Evolutionary conservation across 257 asterid genomes (phyloP).

Genomic region (Ligustrum vulgare): DNA sequence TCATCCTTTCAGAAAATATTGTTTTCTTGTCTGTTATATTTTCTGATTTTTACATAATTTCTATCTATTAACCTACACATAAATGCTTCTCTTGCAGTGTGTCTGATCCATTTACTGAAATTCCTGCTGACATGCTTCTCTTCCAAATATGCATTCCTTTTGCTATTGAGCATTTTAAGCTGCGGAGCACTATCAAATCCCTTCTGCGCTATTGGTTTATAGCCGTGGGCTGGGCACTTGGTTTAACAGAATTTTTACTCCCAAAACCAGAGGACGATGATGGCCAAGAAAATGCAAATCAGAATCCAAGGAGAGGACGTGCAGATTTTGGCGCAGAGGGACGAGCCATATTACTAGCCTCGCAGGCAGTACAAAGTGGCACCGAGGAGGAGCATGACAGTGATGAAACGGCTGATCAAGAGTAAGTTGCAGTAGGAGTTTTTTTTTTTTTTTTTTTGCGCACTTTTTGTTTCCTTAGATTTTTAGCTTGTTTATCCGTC

Average conservation of each 20-base stretch:
- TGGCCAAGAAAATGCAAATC: constrained; percentile 76
- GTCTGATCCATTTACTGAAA: constrained; percentile 97
- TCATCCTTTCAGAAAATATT: constrained; percentile 1
- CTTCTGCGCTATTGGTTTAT: constrained; percentile 94
- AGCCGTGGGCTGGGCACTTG: constrained; percentile 95
- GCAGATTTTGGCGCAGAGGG: constrained; percentile 65
- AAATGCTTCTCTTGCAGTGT: constrained; percentile 52
- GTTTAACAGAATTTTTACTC: constrained; percentile 82
- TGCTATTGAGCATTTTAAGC: constrained; percentile 96
- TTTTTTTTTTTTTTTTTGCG: not conserved
- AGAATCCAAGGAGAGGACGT: constrained; percentile 61
- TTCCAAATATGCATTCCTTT: constrained; percentile 98
- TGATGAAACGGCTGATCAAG: constrained; percentile 71
- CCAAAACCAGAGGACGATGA: constrained; percentile 86
- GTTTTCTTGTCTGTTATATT: not conserved
- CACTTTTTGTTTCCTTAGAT: not conserved
- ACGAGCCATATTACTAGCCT: constrained; percentile 40
- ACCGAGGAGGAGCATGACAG: constrained; percentile 51
- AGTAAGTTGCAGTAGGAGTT: constrained; percentile 54
- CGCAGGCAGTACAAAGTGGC: constrained; percentile 44
- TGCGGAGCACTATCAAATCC: constrained; percentile 89
- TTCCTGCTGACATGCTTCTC: constrained; percentile 98
- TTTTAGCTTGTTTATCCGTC: not conserved
- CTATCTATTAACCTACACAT: constrained; percentile 3
- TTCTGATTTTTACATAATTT: not conserved